Percentiles rank a stretch among this genome's conserved stretches.
These are phyloP conservation scores for Daldinia sp. DNA, from an alignment of 2,329 filamentous ascomycete genomes.

Conservation along the genomic window DNA sequence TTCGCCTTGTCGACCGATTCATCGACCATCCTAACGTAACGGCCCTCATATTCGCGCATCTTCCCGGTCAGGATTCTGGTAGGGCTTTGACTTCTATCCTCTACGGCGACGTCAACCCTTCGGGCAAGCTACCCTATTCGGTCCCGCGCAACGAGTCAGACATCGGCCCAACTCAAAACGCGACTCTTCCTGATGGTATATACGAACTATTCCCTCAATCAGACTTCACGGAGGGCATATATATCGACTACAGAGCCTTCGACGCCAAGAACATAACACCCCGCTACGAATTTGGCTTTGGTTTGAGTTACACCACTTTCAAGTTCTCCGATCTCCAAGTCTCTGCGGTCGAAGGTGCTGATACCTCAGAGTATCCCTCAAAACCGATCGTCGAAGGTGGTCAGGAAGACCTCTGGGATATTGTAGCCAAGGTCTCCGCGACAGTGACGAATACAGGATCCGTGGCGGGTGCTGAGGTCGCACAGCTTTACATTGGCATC, in stretches of 20 bases:
- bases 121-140: constrained; percentile 60
- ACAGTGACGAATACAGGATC: constrained; percentile 72
- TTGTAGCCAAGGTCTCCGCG: constrained; percentile 60
- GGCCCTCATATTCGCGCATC: constrained; percentile 68
- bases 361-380: constrained; percentile 49
- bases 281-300: constrained; percentile 72
- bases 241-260: constrained; percentile 72
- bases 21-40: constrained; percentile 74
- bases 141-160: constrained; percentile 58
- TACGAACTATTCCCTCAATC: constrained; percentile 45
- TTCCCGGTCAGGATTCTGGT: constrained; percentile 65
- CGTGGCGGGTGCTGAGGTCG: constrained; percentile 69
- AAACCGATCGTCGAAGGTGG: constrained; percentile 54
- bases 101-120: constrained; percentile 65
- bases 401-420: constrained; percentile 57
- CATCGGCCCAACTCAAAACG: constrained; percentile 51
- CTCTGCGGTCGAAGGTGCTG: constrained; percentile 17
- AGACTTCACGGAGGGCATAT: constrained; percentile 65
- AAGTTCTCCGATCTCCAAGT: constrained; percentile 57
- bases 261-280: constrained; percentile 64
- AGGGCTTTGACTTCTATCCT: constrained; percentile 77
- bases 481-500: constrained; percentile 66
- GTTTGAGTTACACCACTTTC: constrained; percentile 74
- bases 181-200: constrained; percentile 54
- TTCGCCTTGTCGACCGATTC: constrained; percentile 65